Base-by-base conservation (phyloP, 2,329 filamentous ascomycete species). In the Aureobasidium sp. region DNA sequence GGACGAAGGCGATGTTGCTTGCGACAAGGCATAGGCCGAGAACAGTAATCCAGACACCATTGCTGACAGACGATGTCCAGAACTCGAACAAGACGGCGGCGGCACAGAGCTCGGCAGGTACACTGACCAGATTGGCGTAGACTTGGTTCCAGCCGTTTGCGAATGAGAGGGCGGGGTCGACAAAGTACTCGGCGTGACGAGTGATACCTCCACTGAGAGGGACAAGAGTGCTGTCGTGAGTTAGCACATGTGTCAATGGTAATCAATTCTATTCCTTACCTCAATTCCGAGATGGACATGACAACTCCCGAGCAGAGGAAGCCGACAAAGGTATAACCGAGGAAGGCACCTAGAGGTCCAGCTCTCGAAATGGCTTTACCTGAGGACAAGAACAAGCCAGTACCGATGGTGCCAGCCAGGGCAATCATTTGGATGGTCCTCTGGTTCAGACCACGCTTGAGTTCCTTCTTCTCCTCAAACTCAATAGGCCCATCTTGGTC, bases 81-180 rank as follows among this genome's bases (percentile, higher is more conserved):
- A 59, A 66, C 10, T 55, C 39, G 5, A 66, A 48, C 9, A 63
- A 48, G 27, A 65, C 44, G 5, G 58, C 50, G 5, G 62, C 64
- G 6, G 64, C 62, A 11, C 53, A 57, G n/a, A 66, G 29, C 29
- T 66, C 65, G 5, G 64, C 54, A 13, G 59, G 47, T 34, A 65
- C 45, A 27, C 50, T 41, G 29, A 52, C 16, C 2, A 52, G 42
- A 81, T 81, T 67, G 60, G 90, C 83, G 68, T 78, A 91, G 86
- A 87, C 92, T 74, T 92, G 92, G 63, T 90, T 86, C 88, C 88
- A 92, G 21, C 89, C 89, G 81, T 91, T 88, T 25, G 88, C 81
- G 68, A 91, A 91, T 7, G 87, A 88, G 50, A 91, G 77, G 61
- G 85, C 86, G 11, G 84, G 85, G 69, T 89, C 86, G 62, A 91